These are phyloP conservation scores for Xylaria castorea DNA, from an alignment of 495 filamentous ascomycete genomes.

Conservation along the genomic window DNA sequence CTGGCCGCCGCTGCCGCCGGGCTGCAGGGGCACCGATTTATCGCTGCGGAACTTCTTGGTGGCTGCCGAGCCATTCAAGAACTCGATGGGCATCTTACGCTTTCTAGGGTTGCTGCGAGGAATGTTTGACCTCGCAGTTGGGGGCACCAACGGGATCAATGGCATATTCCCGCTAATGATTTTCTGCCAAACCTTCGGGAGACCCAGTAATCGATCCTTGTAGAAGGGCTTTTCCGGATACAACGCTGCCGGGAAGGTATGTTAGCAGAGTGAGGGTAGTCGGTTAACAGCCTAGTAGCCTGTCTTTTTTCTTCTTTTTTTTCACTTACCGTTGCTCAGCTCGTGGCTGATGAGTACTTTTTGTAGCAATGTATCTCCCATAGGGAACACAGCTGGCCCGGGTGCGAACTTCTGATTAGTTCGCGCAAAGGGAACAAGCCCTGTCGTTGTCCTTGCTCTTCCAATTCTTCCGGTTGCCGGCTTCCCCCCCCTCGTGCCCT, in stretches of 20 bases:
- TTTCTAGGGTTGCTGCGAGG: slow-evolving; percentile 40
- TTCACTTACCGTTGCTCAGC: slow-evolving; percentile 33
- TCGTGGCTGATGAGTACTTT: slow-evolving; percentile 31
- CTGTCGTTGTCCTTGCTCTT: neutral
- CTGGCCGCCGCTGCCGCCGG: slow-evolving; percentile 24
- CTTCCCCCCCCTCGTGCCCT: too few species aligned
- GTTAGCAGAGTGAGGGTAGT: slow-evolving; percentile 8
- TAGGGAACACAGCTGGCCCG: slow-evolving; percentile 41
- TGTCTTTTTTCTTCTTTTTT: too few species aligned
- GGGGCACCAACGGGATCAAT: slow-evolving; percentile 33
- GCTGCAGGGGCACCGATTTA: neutral
- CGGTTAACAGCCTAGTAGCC: neutral
- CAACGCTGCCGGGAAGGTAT: neutral
- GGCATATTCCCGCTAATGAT: neutral
- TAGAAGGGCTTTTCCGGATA: slow-evolving; percentile 23
- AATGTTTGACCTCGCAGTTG: slow-evolving; percentile 16
- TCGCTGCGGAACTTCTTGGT: slow-evolving; percentile 27
- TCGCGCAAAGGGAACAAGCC: slow-evolving; percentile 26
- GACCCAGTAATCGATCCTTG: neutral
- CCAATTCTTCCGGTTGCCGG: neutral
- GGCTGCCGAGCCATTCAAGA: slow-evolving; percentile 18
- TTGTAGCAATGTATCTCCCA: slow-evolving; percentile 40
- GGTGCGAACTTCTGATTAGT: slow-evolving; percentile 27
- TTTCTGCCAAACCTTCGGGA: neutral
- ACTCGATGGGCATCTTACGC: slow-evolving; percentile 38